Evolutionary conservation across 2,329 filamentous ascomycete genomes (phyloP).

Genomic region (Beauveria caledonica): DNA sequence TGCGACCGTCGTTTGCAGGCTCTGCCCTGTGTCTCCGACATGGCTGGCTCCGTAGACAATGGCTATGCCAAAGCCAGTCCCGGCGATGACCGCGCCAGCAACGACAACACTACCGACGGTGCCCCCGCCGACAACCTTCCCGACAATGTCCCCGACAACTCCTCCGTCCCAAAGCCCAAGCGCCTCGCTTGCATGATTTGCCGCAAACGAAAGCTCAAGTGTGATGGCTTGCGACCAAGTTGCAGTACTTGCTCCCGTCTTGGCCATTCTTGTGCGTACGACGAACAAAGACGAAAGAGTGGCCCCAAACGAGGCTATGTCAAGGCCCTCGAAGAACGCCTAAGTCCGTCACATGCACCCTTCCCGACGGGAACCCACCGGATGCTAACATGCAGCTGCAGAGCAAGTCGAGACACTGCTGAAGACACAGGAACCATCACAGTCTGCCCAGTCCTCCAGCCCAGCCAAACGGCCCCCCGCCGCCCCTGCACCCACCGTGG

Average conservation of each 20-base stretch:
- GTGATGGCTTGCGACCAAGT: slow-evolving; percentile 75
- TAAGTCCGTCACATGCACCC: slow-evolving; percentile 55
- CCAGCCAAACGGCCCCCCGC: slow-evolving; percentile 12
- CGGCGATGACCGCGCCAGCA: neutral
- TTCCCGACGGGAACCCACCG: neutral
- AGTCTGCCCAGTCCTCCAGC: slow-evolving; percentile 1
- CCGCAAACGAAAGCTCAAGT: slow-evolving; percentile 83
- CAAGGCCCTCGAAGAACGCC: slow-evolving; percentile 82
- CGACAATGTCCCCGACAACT: slow-evolving; percentile 41
- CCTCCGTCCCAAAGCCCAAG: slow-evolving; percentile 69
- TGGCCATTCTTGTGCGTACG: slow-evolving; percentile 80
- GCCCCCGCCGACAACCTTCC: slow-evolving; percentile 27
- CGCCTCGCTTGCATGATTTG: slow-evolving; percentile 92
- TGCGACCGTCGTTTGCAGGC: neutral
- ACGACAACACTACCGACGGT: slow-evolving; percentile 14
- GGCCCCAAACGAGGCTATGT: slow-evolving; percentile 92
- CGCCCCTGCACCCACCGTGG: slow-evolving; percentile 26
- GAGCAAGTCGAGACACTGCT: slow-evolving; percentile 90
- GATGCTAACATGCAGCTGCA: slow-evolving; percentile 27
- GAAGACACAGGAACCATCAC: slow-evolving; percentile 61
- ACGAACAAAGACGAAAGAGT: slow-evolving; percentile 89
- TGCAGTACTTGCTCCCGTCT: slow-evolving; percentile 85
- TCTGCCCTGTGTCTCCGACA: slow-evolving; percentile 14
- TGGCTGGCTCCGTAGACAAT: slow-evolving; percentile 30
- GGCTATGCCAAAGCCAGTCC: slow-evolving; percentile 24